Evolutionary conservation across 208 protist genomes (phyloP), one percentile per base, ranked within the genome.

Genomic region (Crithidia thermophila): DNA sequence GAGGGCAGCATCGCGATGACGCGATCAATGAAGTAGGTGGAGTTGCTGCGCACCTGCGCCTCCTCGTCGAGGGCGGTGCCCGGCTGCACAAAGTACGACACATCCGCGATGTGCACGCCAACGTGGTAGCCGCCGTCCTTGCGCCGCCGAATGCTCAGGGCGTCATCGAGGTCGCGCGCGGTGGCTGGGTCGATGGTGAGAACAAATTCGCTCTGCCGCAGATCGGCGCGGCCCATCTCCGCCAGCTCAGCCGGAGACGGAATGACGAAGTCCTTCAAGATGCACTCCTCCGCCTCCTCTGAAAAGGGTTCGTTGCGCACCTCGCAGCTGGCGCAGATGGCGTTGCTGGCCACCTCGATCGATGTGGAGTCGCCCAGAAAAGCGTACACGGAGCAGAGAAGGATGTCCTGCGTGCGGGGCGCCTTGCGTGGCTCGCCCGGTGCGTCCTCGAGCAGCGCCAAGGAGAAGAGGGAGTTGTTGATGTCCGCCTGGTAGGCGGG

Each of bases 31-130:
- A 98, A 72, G 75, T 98, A 98, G 9, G 88, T 90, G 10, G 89
- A 91, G 2, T 89, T 98, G 18, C 69, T 70, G 23, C 95, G 82
- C 39, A 49, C 45, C 14, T 72, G 67, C 28, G 94, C 96, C 74
- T 98, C 96, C 45, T 88, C 77, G 66, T 98, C 96, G 1, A 98
- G 64, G 13, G 88, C 45, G 1, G 79, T 87, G 28, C 75, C 72
- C 3, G 75, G 75, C 45, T 70, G 51, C 40, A 98, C 93, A 82
- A 98, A 98, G 57, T 85, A 74, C 13, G 94, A 88, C 3, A 98
- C 96, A 72, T 98, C 96, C 0, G 96, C 96, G 66, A 98, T 98
- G 79, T 98, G 94, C n/a, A 98, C 94, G 11, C 94, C 94, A 47
- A 98, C 85, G 67, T 91, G 89, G 63, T 90, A 95, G 37, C 69